Evolutionary conservation across 805 yeast genomes (phyloP), one percentile per base, ranked within the genome.

Genomic region (Starmerella potacharoeniae): DNA sequence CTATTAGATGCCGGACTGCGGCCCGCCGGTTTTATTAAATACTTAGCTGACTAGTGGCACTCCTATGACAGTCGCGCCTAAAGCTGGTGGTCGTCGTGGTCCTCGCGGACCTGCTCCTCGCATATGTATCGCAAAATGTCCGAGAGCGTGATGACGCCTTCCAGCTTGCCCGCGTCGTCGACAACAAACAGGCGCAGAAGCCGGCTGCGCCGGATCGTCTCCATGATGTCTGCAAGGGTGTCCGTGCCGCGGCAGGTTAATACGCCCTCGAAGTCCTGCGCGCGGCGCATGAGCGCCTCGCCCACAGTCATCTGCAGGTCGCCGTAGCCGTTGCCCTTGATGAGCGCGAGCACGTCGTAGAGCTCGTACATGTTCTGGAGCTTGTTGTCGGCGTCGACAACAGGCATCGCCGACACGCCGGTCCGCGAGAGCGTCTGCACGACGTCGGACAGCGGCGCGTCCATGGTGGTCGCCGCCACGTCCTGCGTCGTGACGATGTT

Each of bases 181-280:
- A 93, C 96, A 34, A 93, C 89, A 65, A 90, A 87, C 66, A 93
- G 77, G 68, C 99, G 78, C 68, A 93, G 97, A 58, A 93, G 77
- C 62, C 97, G 79, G 36, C 95, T 83, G 63, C 89, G 85, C 64
- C 97, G 79, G 57, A 93, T 88, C 37, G 95, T 90, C 67, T 90
- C 96, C 82, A 93, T 78, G 55, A 93, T 84, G 14, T 95, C 87
- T 58, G 91, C 84, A 55, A 93, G 73, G 59, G 90, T 77, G 68
- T 93, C 99, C 62, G 82, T 78, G 60, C 82, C 76, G 0, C 97
- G 87, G 71, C 98, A 93, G 0, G 97, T 93, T 70, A 89, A 87
- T 13, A 93, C 97, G 56, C 99, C 98, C 70, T 93, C 97, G 64
- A 91, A 93, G 67, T 93, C 97, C 62, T 90, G 96, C 4, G 95